Evolutionary conservation across 768 basidiomycete genomes (phyloP).

Genomic region (Naganishia onofrii): DNA sequence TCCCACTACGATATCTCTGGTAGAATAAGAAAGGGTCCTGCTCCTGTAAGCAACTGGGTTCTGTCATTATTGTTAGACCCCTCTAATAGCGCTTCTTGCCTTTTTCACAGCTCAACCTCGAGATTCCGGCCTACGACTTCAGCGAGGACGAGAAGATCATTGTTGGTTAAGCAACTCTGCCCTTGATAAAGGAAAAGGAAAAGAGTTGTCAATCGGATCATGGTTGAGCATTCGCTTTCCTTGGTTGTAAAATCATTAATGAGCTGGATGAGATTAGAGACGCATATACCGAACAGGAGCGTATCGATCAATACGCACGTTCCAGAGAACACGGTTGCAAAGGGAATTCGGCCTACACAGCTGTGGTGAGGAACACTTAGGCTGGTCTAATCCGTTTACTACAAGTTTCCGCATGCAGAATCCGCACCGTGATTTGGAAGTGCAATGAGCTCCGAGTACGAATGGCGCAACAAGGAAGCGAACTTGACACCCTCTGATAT

Average conservation of each 20-base stretch:
- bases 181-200: neutral
- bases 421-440: too few species aligned
- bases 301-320: neutral
- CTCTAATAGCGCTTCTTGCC: conserved; percentile 17
- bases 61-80: neutral
- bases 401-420: too few species aligned
- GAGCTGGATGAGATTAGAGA: conserved; percentile 22
- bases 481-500: too few species aligned
- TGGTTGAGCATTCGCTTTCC: conserved; percentile 11
- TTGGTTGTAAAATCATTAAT: conserved; percentile 25
- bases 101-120: conserved; percentile 74
- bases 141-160: conserved; percentile 73
- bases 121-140: conserved; percentile 63
- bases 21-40: conserved; percentile 91
- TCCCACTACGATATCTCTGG: conserved; percentile 91
- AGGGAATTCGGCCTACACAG: too few species aligned
- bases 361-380: too few species aligned
- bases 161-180: conserved; percentile 65
- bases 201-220: neutral
- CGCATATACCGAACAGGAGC: conserved; percentile 6
- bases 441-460: too few species aligned
- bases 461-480: too few species aligned
- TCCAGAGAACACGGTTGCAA: neutral
- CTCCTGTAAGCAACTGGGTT: conserved; percentile 65
- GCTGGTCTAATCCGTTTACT: too few species aligned